These are phyloP conservation scores for Xerocomus amazonicus DNA, from an alignment of 1,284 basidiomycete genomes.

Conservation along the genomic window DNA sequence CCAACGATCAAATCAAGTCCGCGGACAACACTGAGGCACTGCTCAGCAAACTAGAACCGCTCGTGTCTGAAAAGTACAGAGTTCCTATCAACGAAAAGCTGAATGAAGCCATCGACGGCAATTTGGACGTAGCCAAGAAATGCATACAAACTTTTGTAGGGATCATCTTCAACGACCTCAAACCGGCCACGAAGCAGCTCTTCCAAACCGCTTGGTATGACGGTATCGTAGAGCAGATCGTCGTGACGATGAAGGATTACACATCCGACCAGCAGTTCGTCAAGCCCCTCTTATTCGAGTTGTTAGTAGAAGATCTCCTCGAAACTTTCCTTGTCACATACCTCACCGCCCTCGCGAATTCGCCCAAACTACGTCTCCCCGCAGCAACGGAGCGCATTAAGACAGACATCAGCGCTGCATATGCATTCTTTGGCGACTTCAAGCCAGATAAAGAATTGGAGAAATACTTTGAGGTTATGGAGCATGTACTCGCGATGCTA, in stretches of 20 bases:
- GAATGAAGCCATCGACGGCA: conserved; percentile 97
- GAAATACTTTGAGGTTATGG: conserved; percentile 81
- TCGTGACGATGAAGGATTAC: conserved; percentile 97
- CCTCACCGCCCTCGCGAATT: conserved; percentile 82
- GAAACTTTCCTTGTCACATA: conserved; percentile 91
- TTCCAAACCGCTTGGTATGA: conserved; percentile 89
- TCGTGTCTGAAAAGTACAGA: conserved; percentile 93
- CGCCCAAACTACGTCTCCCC: conserved; percentile 87
- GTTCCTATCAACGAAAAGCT: conserved; percentile 79
- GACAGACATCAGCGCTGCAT: conserved; percentile 76
- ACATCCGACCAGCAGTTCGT: conserved; percentile 88
- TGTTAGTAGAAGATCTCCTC: conserved; percentile 89
- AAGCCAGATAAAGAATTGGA: conserved; percentile 83
- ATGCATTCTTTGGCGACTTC: conserved; percentile 78
- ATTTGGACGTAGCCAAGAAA: conserved; percentile 96
- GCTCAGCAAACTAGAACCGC: conserved; percentile 80
- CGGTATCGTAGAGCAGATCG: conserved; percentile 79
- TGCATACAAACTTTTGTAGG: conserved; percentile 94
- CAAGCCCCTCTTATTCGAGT: conserved; percentile 87
- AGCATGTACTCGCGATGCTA: conserved; percentile 81
- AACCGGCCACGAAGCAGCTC: conserved; percentile 82
- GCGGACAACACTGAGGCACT: conserved; percentile 93
- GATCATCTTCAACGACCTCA: conserved; percentile 93
- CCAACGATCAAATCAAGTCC: conserved; percentile 96
- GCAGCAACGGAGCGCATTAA: conserved; percentile 79